These are phyloP conservation scores for Aspergillus hortae DNA, from an alignment of 2,329 filamentous ascomycete species.

Conservation along the genomic window DNA sequence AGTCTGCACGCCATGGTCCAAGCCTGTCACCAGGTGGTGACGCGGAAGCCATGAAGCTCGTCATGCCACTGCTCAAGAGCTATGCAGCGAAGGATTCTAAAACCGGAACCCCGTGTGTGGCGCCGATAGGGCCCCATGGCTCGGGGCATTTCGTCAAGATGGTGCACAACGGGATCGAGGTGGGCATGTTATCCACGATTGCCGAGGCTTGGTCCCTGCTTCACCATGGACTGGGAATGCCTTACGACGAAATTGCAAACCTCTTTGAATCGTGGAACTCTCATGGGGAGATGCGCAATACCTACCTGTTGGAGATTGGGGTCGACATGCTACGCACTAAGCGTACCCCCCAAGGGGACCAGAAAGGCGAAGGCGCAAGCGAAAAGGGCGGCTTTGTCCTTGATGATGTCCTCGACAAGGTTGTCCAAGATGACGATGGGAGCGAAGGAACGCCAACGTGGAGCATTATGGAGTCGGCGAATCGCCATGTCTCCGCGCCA, in stretches of 20 bases:
- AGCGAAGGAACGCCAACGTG: constrained; percentile 66
- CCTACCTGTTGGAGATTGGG: constrained; percentile 62
- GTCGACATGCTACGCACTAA: constrained; percentile 57
- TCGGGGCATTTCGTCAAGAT: constrained; percentile 72
- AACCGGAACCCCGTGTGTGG: constrained; percentile 59
- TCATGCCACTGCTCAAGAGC: constrained; percentile 59
- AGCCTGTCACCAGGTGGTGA: constrained; percentile 66
- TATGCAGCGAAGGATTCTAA: constrained; percentile 60
- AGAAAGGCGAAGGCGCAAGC: constrained; percentile 30
- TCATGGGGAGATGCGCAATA: constrained; percentile 55
- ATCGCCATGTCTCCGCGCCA: constrained; percentile 60
- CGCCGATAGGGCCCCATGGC: constrained; percentile 58
- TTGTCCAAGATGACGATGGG: constrained; percentile 65
- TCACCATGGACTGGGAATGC: constrained; percentile 55
- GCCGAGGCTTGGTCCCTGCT: constrained; percentile 65
- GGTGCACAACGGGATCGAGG: constrained; percentile 72
- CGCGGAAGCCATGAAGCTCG: constrained; percentile 52
- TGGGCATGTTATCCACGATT: constrained; percentile 64
- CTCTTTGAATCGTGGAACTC: constrained; percentile 60
- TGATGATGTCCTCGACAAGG: constrained; percentile 63
- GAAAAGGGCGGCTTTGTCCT: constrained; percentile 51
- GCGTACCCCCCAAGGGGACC: constrained; percentile 38
- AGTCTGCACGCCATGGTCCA: constrained; percentile 62
- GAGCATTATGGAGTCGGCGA: constrained; percentile 60
- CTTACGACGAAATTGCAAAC: constrained; percentile 58